phyloP scores from a whole-genome alignment of 495 filamentous ascomycete species.

The Podospora didyma region DNA sequence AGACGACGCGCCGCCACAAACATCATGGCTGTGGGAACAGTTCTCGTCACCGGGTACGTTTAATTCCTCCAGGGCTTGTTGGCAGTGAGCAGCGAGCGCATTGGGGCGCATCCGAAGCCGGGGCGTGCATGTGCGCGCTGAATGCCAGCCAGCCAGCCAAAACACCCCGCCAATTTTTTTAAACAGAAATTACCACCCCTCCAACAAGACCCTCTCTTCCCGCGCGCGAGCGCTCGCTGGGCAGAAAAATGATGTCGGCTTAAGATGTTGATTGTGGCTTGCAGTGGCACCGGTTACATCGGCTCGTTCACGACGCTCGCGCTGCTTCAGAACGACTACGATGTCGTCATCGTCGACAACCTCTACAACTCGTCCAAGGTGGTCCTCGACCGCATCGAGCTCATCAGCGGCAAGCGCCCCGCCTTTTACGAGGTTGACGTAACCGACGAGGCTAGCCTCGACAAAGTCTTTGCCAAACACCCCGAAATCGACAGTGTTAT shows the following conservation, averaged over 20 bases:
- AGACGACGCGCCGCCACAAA: background rate
- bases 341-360: constrained; percentile 93
- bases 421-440: constrained; percentile 83
- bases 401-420: constrained; percentile 86
- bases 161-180: constrained; percentile 8
- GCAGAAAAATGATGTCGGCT: background rate
- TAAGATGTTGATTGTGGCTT: constrained; percentile 17
- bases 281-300: constrained; percentile 96
- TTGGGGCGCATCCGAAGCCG: background rate
- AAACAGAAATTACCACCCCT: background rate
- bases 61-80: background rate
- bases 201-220: background rate
- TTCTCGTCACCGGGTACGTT: constrained; percentile 85
- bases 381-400: constrained; percentile 85
- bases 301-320: constrained; percentile 94
- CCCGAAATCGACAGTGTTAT: constrained; percentile 96
- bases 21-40: constrained; percentile 73
- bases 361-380: constrained; percentile 93
- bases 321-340: constrained; percentile 88
- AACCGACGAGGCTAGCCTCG: constrained; percentile 75
- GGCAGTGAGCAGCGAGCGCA: background rate
- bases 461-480: constrained; percentile 84
- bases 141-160: background rate
- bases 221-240: background rate
- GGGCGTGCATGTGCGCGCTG: background rate